Conservation (phyloP, 371 early-diverging fungal genomes). For the Lichtheimia hyalospora region DNA sequence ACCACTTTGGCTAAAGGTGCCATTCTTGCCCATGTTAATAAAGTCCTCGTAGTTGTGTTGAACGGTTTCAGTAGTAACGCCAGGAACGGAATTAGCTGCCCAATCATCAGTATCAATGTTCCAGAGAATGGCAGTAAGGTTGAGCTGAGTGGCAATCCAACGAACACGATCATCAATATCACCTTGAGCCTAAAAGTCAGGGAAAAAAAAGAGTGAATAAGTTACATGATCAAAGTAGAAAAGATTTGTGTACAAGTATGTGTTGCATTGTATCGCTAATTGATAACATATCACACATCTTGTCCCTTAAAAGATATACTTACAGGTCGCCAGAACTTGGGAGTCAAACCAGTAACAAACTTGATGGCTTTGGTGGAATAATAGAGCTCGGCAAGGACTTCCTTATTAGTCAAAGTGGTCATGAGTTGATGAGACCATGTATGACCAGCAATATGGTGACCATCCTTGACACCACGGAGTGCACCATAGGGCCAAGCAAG, state of each 20-base stretch:
- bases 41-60: constrained; percentile 33
- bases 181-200: constrained; percentile 32
- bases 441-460: constrained; percentile 52
- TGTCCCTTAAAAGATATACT: constrained; percentile 5
- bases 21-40: constrained; percentile 44
- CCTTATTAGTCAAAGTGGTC: constrained; percentile 52
- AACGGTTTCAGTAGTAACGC: constrained; percentile 24
- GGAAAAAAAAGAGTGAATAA: too few species aligned
- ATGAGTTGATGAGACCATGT: constrained; percentile 62
- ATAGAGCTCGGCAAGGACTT: constrained; percentile 60
- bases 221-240: too few species aligned
- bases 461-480: constrained; percentile 52
- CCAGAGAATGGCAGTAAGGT: constrained; percentile 51
- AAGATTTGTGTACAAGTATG: too few species aligned
- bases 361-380: constrained; percentile 56
- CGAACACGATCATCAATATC: constrained; percentile 58
- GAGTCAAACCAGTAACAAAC: constrained; percentile 51
- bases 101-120: constrained; percentile 51
- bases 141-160: constrained; percentile 49
- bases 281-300: too few species aligned
- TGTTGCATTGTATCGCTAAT: too few species aligned
- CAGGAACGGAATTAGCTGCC: constrained; percentile 27
- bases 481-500: constrained; percentile 52
- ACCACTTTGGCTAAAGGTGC: constrained; percentile 37
- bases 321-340: constrained; percentile 57